Evolutionary conservation across 352 stramenopile species (phyloP).

Genomic region (Peronosclerospora sorghi): DNA sequence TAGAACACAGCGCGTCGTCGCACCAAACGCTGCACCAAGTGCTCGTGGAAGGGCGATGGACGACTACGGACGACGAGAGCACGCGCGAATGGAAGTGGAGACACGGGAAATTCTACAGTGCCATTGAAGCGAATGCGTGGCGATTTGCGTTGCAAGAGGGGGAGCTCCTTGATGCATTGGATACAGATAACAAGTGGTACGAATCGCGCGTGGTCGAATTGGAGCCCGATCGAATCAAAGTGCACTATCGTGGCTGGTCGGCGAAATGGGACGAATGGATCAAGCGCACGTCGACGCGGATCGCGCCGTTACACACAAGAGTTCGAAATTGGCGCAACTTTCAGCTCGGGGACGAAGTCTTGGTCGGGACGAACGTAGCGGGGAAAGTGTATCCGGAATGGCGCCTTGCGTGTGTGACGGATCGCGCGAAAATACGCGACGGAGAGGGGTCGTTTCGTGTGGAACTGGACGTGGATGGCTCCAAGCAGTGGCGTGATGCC

Average conservation of each 20-base stretch:
- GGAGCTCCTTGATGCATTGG: constrained; percentile 61
- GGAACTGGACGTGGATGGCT: constrained; percentile 34
- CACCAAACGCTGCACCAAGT: constrained; percentile 53
- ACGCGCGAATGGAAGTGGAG: constrained; percentile 28
- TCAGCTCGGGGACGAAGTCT: constrained; percentile 33
- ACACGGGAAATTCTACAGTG: constrained; percentile 45
- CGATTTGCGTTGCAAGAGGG: constrained; percentile 35
- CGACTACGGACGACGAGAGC: not conserved
- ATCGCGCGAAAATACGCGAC: constrained; percentile 16
- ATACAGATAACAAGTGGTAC: constrained; percentile 76
- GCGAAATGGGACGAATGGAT: constrained; percentile 96
- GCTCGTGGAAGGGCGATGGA: constrained; percentile 45
- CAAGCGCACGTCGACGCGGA: constrained; percentile 65
- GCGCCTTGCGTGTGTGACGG: constrained; percentile 34
- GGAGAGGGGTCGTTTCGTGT: constrained; percentile 22
- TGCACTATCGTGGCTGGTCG: constrained; percentile 97
- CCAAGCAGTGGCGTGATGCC: constrained; percentile 43
- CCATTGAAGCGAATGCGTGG: constrained; percentile 52
- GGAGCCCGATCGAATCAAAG: constrained; percentile 43
- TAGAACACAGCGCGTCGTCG: constrained; percentile 42
- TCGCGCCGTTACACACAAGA: constrained; percentile 86
- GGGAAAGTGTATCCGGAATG: constrained; percentile 47
- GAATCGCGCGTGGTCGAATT: constrained; percentile 53
- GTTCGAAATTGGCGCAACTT: constrained; percentile 68
- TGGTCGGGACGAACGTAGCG: constrained; percentile 30